Evolutionary conservation across 257 asterid species (phyloP).

Genomic region (Solanum medicagineum): DNA sequence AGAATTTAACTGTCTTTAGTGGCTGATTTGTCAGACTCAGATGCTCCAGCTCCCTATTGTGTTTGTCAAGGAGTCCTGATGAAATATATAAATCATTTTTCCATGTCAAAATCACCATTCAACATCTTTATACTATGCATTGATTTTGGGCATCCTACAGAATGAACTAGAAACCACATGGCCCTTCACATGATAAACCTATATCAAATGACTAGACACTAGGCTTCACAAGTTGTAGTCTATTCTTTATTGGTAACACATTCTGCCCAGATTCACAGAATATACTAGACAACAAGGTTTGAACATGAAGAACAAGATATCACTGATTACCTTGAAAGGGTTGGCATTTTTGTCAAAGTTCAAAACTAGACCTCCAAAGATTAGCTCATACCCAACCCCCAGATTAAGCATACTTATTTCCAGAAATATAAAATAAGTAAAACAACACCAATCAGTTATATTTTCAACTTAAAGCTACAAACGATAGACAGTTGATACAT

Average conservation of each 20-base stretch:
- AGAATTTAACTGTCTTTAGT: slow-evolving; percentile 44
- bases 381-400: not conserved
- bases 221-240: not conserved
- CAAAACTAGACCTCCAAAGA: not conserved
- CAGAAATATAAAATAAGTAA: not conserved
- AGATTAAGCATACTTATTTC: not conserved
- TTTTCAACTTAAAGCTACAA: not conserved
- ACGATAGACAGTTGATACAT: not conserved
- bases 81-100: not conserved
- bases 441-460: not conserved
- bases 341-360: not conserved
- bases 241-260: not conserved
- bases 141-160: not conserved
- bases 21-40: slow-evolving; percentile 52
- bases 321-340: not conserved
- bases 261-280: not conserved
- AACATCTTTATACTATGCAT: not conserved
- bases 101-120: not conserved
- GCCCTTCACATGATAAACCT: not conserved
- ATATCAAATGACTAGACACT: not conserved
- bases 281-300: not conserved
- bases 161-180: not conserved
- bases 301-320: not conserved
- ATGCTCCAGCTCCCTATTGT: slow-evolving; percentile 46
- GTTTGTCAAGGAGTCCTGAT: slow-evolving; percentile 43